phyloP scores from a whole-genome alignment of 2,329 filamentous ascomycete species.

The Fusarium guadeloupense region DNA sequence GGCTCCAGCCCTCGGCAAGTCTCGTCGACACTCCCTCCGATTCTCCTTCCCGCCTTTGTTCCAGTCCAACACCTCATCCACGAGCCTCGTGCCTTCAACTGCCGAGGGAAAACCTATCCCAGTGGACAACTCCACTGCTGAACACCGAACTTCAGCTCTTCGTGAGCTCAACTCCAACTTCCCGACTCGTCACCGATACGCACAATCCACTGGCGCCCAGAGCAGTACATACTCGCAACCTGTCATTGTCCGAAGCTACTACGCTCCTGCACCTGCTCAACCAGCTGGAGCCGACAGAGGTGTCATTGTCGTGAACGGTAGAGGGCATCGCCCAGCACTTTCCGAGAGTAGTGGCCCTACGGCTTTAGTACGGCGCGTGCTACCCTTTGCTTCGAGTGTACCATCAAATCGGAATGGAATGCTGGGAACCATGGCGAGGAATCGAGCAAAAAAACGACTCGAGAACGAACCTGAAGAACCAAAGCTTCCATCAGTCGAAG shows the following conservation, averaged over 20 bases:
- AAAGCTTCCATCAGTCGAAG: slow-evolving; percentile 68
- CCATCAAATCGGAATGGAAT: slow-evolving; percentile 51
- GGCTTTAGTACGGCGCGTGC: slow-evolving; percentile 43
- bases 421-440: slow-evolving; percentile 55
- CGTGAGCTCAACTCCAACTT: slow-evolving; percentile 68
- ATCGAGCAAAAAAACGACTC: slow-evolving; percentile 51
- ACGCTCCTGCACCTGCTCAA: slow-evolving; percentile 54
- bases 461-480: slow-evolving; percentile 48
- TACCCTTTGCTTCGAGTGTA: slow-evolving; percentile 48
- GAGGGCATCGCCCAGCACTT: slow-evolving; percentile 39
- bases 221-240: slow-evolving; percentile 70
- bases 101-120: slow-evolving; percentile 65
- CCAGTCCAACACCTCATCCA: slow-evolving; percentile 60
- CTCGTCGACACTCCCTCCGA: slow-evolving; percentile 53
- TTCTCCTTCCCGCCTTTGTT: slow-evolving; percentile 60
- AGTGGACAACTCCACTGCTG: slow-evolving; percentile 64
- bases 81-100: slow-evolving; percentile 63
- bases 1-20: slow-evolving; percentile 35
- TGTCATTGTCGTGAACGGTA: slow-evolving; percentile 44
- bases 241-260: slow-evolving; percentile 73
- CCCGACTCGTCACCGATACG: slow-evolving; percentile 65
- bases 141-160: slow-evolving; percentile 67
- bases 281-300: slow-evolving; percentile 45
- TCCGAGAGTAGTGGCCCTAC: slow-evolving; percentile 45
- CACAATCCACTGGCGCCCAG: slow-evolving; percentile 64